Evolutionary conservation across 352 stramenopile species (phyloP).

Genomic region (Phytophthora niederhauseri): DNA sequence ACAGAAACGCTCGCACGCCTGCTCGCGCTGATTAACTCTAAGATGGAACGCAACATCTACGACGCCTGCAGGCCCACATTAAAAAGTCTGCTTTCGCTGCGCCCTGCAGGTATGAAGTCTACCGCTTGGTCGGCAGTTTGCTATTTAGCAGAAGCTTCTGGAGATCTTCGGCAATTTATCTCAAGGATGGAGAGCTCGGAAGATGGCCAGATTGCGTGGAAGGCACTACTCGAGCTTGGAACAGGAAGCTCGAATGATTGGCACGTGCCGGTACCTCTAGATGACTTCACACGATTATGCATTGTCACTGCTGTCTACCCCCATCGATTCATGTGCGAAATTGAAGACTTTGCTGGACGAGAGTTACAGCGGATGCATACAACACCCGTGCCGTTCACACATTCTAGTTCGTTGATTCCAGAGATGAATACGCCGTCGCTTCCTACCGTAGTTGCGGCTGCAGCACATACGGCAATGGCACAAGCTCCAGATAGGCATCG

Average conservation of each 20-base stretch:
- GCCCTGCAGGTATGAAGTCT: slow-evolving; percentile 22
- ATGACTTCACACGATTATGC: slow-evolving; percentile 37
- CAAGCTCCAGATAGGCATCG: slow-evolving; percentile 16
- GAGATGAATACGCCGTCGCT: slow-evolving; percentile 14
- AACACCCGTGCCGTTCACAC: not conserved
- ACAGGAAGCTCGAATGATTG: slow-evolving; percentile 15
- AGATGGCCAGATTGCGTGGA: slow-evolving; percentile 24
- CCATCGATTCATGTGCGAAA: slow-evolving; percentile 32
- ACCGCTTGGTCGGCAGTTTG: slow-evolving; percentile 37
- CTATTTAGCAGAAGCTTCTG: slow-evolving; percentile 36
- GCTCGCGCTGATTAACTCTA: slow-evolving; percentile 10
- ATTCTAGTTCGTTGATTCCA: not conserved
- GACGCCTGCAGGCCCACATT: slow-evolving; percentile 11
- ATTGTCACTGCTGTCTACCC: slow-evolving; percentile 30
- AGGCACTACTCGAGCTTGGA: slow-evolving; percentile 20
- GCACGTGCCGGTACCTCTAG: slow-evolving; percentile 13
- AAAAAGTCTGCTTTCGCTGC: slow-evolving; percentile 33
- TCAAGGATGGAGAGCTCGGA: slow-evolving; percentile 19
- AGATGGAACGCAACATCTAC: not conserved
- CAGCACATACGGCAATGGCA: slow-evolving; percentile 13
- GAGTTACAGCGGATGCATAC: slow-evolving; percentile 28
- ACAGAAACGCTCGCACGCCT: slow-evolving; percentile 21
- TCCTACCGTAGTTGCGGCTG: slow-evolving; percentile 24
- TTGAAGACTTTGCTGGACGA: slow-evolving; percentile 35
- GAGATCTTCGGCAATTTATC: slow-evolving; percentile 37